phyloP scores from a whole-genome alignment of 495 filamentous ascomycete species.

The Penicillium daleae region DNA sequence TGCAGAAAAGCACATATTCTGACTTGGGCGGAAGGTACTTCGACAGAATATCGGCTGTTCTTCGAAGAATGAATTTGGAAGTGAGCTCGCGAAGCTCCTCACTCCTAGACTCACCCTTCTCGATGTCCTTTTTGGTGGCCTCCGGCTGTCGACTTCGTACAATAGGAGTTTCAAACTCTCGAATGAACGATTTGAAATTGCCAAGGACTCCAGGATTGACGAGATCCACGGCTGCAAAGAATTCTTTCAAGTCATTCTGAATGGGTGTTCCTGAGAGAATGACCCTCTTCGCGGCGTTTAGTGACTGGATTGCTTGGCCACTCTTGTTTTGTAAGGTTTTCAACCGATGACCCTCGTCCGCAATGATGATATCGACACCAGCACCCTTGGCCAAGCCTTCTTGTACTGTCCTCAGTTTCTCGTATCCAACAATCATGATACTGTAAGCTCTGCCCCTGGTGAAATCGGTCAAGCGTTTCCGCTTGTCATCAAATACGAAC shows the following conservation, averaged over 20 bases:
- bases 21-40: slow-evolving; percentile 78
- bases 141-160: slow-evolving; percentile 73
- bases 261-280: slow-evolving; percentile 80
- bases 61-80: slow-evolving; percentile 72
- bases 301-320: slow-evolving; percentile 70
- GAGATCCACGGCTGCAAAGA: slow-evolving; percentile 78
- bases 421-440: slow-evolving; percentile 84
- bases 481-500: slow-evolving; percentile 70
- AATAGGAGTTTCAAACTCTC: slow-evolving; percentile 75
- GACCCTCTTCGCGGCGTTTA: slow-evolving; percentile 68
- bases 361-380: slow-evolving; percentile 77
- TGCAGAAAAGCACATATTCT: slow-evolving; percentile 78
- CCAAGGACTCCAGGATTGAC: slow-evolving; percentile 78
- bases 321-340: slow-evolving; percentile 85
- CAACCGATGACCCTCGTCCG: slow-evolving; percentile 79
- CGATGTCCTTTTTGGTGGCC: slow-evolving; percentile 65
- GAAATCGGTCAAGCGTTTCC: slow-evolving; percentile 71
- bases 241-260: slow-evolving; percentile 80
- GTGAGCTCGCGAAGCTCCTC: slow-evolving; percentile 72
- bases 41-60: slow-evolving; percentile 74
- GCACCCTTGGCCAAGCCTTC: slow-evolving; percentile 65
- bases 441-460: slow-evolving; percentile 75
- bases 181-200: slow-evolving; percentile 68
- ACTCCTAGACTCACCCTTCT: slow-evolving; percentile 71
- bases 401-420: slow-evolving; percentile 71